Base-by-base conservation (phyloP, 2,329 filamentous ascomycete genomes). In the Hirsutella minnesotensis region DNA sequence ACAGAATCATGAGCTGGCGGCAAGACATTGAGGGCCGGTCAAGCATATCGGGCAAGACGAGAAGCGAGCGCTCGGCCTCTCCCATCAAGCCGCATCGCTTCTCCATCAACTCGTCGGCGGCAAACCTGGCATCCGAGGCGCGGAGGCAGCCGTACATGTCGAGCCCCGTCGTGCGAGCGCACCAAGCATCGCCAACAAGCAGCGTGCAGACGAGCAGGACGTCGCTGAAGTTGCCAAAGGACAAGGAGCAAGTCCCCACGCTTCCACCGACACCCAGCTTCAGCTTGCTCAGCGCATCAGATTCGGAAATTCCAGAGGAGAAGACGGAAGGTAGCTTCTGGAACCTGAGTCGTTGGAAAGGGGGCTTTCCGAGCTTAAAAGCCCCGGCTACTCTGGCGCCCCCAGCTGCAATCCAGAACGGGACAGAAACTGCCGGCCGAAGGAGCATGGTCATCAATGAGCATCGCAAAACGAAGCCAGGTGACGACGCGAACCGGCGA, bases 1-100 rank as follows among this genome's bases (percentile, higher is more conserved):
- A 96, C 49, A 77, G 86, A 15, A 95, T 95, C 50, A 73, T 94
- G 49, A 84, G 79, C 40, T 98, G 90, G 90, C 79, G 89, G 3
- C 86, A 94, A 43, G 72, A 71, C 18, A 67, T 79, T 12, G 72
- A 75, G 38, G 63, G 59, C 10, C 59, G 66, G 15, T 59, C 62
- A 1, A 59, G 58, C 39, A 62, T 63, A 21, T 57, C 65, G 20
- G 56, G 58, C 22, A 65, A 65, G 0, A 55, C 61, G 4, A 60
- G 65, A n/a, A 73, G 64, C 44, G 72, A 76, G 47, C 67, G 76
- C 10, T 79, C 75, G 3, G 52, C 72, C 3, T 79, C 76, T 3
- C 77, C 77, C 0, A 66, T 52, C 39, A 77, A 74, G 46, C 49
- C 60, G 7, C 55, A 49, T 18, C 58, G 60, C 7, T 56, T 63